Base-by-base conservation (phyloP, 331 rosid species). In the Stylosanthes scabra region DNA sequence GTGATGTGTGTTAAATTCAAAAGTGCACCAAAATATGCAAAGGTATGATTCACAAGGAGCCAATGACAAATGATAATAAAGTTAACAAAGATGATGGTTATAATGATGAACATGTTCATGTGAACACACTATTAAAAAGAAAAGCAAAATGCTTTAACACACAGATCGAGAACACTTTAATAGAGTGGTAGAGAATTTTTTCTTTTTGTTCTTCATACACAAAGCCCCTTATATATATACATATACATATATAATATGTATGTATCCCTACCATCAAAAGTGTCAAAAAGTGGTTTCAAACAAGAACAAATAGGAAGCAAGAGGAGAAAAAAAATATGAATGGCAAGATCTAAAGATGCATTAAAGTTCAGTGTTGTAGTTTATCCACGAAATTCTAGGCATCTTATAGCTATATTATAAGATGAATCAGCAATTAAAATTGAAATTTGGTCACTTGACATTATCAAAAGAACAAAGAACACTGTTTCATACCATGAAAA, bases 91-190 rank as follows among this genome's bases (percentile, higher is more conserved):
- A 69, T 46, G 65, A 60, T 54, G 29, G 76, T 70, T 64, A 74
- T 74, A 75, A 74, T 74, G 77, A 84, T 77, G 88, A 77, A 55
- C 75, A 77, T 59, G 84, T 66, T 76, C 75, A 81, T 40, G 52
- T 40, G 52, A 13, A 49, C 58, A 72, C n/a, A 73, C 31, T 28
- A 70, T 54, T 68, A 70, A 50, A 68, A 68, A 58, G 31, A 56
- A 84, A 86, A 79, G 91, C 40, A 69, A 60, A 13, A 62, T 62
- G 80, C 88, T 91, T 90, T 79, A 83, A 82, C 92, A 70, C 97
- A 78, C 68, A 49, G 89, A 83, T 67, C 90, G 74, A 83, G 82
- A 66, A 59, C 88, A 59, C 88, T 85, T 80, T 76, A 60, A 75
- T 49, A 60, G 80, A 61, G 80, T 71, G 68, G 25, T 71, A 71